These are phyloP conservation scores for Colletotrichum orchidophilum DNA, from an alignment of 2,329 filamentous ascomycete species.

Conservation along the genomic window DNA sequence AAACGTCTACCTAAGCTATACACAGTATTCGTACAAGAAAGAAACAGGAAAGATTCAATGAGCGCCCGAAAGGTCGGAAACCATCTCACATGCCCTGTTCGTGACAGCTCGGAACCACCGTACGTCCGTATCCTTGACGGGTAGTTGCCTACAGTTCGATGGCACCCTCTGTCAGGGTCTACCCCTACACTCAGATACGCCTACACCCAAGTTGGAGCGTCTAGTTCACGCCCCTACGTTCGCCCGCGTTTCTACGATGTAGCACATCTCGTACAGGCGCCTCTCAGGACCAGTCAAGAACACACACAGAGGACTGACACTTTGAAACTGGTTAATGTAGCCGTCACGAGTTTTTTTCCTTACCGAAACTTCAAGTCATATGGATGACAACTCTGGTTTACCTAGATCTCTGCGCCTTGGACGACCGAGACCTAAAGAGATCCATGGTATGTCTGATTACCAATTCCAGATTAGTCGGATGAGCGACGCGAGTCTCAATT, in stretches of 20 bases:
- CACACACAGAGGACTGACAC: not conserved
- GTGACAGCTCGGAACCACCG: slow-evolving; percentile 25
- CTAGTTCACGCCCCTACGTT: not conserved
- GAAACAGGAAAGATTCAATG: slow-evolving; percentile 15
- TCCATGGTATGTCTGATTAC: not conserved
- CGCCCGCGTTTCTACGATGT: not conserved
- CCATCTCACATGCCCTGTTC: slow-evolving; percentile 24
- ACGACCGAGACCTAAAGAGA: not conserved
- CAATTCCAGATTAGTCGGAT: not conserved
- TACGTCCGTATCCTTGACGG: slow-evolving; percentile 27
- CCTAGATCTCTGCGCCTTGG: not conserved
- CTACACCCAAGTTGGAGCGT: not conserved
- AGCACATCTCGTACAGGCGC: not conserved
- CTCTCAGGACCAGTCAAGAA: not conserved
- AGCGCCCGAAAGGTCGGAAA: slow-evolving; percentile 27
- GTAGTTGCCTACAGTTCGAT: slow-evolving; percentile 29
- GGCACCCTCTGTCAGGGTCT: slow-evolving; percentile 20
- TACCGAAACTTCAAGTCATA: not conserved
- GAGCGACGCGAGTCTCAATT: not conserved
- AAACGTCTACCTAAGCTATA: not conserved
- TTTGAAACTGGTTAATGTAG: not conserved
- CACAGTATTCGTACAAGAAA: slow-evolving; percentile 4
- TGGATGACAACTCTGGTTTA: not conserved
- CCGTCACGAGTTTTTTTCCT: not conserved
- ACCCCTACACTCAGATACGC: not conserved